Evolutionary conservation across 805 yeast genomes (phyloP).

Genomic region (Priceomyces fermenticarens): DNA sequence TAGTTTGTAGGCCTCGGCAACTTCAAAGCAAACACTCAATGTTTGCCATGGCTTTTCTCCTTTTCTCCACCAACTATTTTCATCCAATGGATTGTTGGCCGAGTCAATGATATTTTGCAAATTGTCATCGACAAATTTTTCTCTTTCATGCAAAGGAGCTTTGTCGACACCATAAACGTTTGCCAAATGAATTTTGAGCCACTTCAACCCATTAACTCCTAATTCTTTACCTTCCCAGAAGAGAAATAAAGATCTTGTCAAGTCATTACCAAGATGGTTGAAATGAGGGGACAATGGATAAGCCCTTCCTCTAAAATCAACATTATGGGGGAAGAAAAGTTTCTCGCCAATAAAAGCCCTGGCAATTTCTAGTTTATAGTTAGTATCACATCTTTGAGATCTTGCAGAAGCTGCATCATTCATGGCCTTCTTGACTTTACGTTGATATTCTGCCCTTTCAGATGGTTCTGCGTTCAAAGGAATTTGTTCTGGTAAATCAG

Average conservation of each 20-base stretch:
- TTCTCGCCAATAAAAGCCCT: slow-evolving; percentile 80
- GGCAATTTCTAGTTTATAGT: slow-evolving; percentile 92
- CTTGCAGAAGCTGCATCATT: slow-evolving; percentile 64
- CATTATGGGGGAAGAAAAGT: slow-evolving; percentile 74
- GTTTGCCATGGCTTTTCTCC: slow-evolving; percentile 89
- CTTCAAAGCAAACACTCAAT: slow-evolving; percentile 65
- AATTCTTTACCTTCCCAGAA: slow-evolving; percentile 76
- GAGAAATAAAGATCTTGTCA: slow-evolving; percentile 65
- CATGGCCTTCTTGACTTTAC: slow-evolving; percentile 52
- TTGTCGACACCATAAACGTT: slow-evolving; percentile 76
- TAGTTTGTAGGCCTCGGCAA: slow-evolving; percentile 56
- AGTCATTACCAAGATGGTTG: slow-evolving; percentile 77
- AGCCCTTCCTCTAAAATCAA: slow-evolving; percentile 65
- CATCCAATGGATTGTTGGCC: slow-evolving; percentile 60
- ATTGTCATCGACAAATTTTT: slow-evolving; percentile 55
- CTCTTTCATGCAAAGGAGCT: slow-evolving; percentile 63
- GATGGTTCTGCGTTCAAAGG: slow-evolving; percentile 75
- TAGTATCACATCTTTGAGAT: slow-evolving; percentile 90
- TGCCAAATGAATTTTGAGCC: slow-evolving; percentile 76
- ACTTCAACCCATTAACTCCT: slow-evolving; percentile 61
- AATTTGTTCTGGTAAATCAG: slow-evolving; percentile 45
- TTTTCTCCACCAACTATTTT: slow-evolving; percentile 61
- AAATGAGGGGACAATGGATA: slow-evolving; percentile 79
- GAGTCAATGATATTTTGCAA: slow-evolving; percentile 52
- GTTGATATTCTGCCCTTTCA: slow-evolving; percentile 65